Evolutionary conservation across 2,329 filamentous ascomycete species (phyloP), one percentile per base, ranked within the genome.

Genomic region (Claviceps humidiphila): DNA sequence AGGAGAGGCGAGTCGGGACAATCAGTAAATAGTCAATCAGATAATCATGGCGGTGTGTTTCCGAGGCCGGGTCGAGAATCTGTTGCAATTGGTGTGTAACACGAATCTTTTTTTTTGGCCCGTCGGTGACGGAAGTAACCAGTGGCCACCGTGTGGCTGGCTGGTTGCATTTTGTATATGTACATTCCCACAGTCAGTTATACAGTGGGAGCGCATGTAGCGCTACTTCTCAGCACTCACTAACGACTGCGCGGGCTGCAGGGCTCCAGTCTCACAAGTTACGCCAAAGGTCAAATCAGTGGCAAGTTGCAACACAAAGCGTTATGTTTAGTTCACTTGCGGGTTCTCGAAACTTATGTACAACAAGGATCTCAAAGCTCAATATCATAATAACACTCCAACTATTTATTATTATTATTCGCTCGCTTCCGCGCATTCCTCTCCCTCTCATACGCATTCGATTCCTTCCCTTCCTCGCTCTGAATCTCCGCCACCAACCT

Each of bases 401-500:
- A 17, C 58, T 62, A 67, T 60, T 63, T 66, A 56, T 67, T 78
- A 65, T 75, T 80, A 56, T 67, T 78, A 65, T 75, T 80, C 51
- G 78, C 77, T 66, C 76, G 74, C 69, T 88, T 89, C 68, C 89
- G 78, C 65, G 76, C 75, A 66, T 79, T 77, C 76, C 83, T 93
- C 75, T 94, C 89, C 61, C 85, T 78, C 71, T 94, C 90, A 76
- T 97, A 97, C 48, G 78, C 80, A 70, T 97, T 97, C 44, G 81
- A 77, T 68, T 93, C 90, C 54, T 77, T 74, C 1, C 91, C 91
- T 68, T 96, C 93, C 71, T 95, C 86, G 59, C 85, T 88, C 72
- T 98, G 91, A 61, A 98, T 96, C 77, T 96, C 90, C 9, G 90
- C 87, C 60, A 97, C 82, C 55, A 98, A 75, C 58, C 85, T 81